phyloP scores from a whole-genome alignment of 345 rosid species.

The Odontarrhena argentea region DNA sequence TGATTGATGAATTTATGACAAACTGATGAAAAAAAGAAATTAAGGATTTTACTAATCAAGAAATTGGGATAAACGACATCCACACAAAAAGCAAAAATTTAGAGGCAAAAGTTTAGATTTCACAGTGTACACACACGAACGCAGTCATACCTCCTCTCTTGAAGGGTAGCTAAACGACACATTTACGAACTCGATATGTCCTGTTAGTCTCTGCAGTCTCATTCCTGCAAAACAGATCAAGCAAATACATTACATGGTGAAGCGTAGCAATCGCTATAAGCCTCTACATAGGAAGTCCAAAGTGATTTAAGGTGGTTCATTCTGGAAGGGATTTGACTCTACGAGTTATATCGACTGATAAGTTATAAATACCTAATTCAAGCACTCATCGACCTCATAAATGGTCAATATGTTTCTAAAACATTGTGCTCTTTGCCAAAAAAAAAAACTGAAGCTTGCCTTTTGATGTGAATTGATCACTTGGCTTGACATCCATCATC shows the following conservation, averaged over 20 bases:
- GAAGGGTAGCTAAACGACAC: constrained; percentile 74
- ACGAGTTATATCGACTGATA: not conserved
- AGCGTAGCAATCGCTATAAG: constrained; percentile 5
- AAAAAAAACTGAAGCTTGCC: constrained; percentile 51
- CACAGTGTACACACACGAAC: constrained; percentile 21
- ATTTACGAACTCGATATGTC: constrained; percentile 61
- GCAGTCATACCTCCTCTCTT: constrained; percentile 57
- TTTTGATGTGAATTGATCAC: constrained; percentile 74
- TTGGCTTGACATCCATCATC: constrained; percentile 88
- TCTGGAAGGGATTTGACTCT: constrained; percentile 15
- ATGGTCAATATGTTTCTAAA: constrained; percentile 8
- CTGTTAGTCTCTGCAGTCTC: constrained; percentile 59
- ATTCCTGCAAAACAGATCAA: constrained; percentile 49
- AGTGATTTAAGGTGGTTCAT: constrained; percentile 9
- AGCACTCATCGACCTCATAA: constrained; percentile 19
- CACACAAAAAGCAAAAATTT: constrained; percentile 8
- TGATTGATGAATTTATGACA: not conserved
- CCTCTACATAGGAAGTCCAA: constrained; percentile 26
- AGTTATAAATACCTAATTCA: constrained; percentile 6
- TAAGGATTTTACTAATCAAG: constrained; percentile 1
- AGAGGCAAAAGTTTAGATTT: constrained; percentile 6
- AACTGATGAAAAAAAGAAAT: not conserved
- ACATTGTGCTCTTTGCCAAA: constrained; percentile 16
- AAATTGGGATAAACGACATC: constrained; percentile 20
- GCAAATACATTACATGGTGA: constrained; percentile 27